Percentiles rank a stretch among this genome's conserved stretches.
Conservation (phyloP, 306 rosid species). For the Medicago arabica region DNA sequence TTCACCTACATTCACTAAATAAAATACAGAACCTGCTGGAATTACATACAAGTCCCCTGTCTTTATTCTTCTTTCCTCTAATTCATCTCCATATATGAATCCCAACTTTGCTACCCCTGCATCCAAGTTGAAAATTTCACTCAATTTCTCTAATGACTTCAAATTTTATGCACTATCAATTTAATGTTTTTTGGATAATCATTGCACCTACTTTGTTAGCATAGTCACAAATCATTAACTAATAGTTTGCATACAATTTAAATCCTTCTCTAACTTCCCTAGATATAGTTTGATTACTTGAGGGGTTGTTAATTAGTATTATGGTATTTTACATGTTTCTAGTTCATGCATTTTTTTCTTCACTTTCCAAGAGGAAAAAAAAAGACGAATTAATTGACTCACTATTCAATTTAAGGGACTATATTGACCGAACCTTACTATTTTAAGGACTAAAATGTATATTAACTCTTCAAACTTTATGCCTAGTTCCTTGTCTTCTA, state of each 20-base stretch:
- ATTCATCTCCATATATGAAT: constrained; percentile 58
- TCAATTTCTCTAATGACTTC: neutral
- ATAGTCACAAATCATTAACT: neutral
- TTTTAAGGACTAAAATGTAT: too few relatives aligned
- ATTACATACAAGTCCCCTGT: constrained; percentile 75
- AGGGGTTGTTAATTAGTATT: too few relatives aligned
- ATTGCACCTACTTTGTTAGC: neutral
- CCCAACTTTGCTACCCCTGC: constrained; percentile 90
- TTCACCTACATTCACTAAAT: constrained; percentile 68
- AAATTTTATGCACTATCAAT: neutral
- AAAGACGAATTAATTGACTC: too few relatives aligned
- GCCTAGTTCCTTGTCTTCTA: too few relatives aligned
- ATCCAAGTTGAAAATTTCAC: constrained; percentile 31
- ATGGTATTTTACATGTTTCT: too few relatives aligned
- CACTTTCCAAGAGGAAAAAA: too few relatives aligned
- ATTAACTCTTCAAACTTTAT: neutral
- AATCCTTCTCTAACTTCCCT: too few relatives aligned
- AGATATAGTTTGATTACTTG: too few relatives aligned
- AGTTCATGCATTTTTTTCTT: too few relatives aligned
- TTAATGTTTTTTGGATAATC: neutral
- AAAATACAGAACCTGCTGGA: constrained; percentile 83
- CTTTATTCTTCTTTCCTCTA: constrained; percentile 72
- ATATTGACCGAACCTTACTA: too few relatives aligned
- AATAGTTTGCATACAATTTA: too few relatives aligned
- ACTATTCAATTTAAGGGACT: too few relatives aligned